Percentiles rank a stretch among this genome's conserved stretches.
phyloP scores from a whole-genome alignment of 2,329 filamentous ascomycete species.

The Ploettnerulaceae sp. region DNA sequence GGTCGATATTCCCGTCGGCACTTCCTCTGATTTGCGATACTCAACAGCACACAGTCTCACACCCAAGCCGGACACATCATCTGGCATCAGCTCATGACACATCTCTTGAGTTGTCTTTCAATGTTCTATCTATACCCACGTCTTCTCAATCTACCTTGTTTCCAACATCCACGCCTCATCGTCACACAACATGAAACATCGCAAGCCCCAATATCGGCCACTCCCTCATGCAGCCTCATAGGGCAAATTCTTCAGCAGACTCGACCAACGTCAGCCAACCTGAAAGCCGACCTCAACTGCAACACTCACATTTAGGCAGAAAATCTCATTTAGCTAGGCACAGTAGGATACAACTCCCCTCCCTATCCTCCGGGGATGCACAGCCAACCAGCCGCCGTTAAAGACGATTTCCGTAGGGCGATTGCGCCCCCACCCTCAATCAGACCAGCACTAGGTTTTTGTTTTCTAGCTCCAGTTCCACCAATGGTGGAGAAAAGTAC shows the following conservation, averaged over 20 bases:
- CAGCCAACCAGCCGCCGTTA: too few relatives aligned
- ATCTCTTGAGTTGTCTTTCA: not conserved
- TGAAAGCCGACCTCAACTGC: not conserved
- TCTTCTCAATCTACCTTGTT: not conserved
- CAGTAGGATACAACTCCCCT: too few relatives aligned
- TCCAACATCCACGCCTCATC: not conserved
- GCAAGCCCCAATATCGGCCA: not conserved
- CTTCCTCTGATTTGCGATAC: not conserved
- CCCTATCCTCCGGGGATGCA: too few relatives aligned
- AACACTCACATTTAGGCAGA: not conserved
- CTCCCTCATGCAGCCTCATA: not conserved
- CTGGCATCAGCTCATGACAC: not conserved
- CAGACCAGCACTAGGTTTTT: not conserved
- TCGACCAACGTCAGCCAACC: not conserved
- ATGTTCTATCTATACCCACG: not conserved
- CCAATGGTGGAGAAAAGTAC: not conserved
- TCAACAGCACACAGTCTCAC: not conserved
- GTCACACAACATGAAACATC: slow-evolving; percentile 6
- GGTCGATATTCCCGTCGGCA: not conserved
- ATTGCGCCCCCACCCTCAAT: not conserved
- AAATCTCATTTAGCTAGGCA: not conserved
- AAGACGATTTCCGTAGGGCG: too few relatives aligned
- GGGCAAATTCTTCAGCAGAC: slow-evolving; percentile 1
- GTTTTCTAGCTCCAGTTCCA: too few relatives aligned
- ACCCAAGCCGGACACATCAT: not conserved